Evolutionary conservation across 2,329 filamentous ascomycete species (phyloP).

Genomic region (Fusarium coffeatum): DNA sequence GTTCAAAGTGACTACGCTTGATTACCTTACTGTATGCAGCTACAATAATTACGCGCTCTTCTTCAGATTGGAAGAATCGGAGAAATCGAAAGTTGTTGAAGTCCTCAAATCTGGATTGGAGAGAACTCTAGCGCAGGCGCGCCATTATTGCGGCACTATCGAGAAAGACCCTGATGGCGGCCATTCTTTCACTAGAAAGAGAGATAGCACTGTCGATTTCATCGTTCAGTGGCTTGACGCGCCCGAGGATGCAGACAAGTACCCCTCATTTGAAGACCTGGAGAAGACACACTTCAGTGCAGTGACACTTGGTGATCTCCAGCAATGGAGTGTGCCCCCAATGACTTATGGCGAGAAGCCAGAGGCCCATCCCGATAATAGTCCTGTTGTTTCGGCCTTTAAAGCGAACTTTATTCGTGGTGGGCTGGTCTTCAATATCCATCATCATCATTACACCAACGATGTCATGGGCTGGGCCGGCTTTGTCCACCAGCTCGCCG

Average conservation of each 20-base stretch:
- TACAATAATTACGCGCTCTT: slow-evolving; percentile 57
- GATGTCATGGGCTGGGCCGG: slow-evolving; percentile 57
- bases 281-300: slow-evolving; percentile 52
- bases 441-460: slow-evolving; percentile 57
- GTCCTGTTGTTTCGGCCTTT: slow-evolving; percentile 52
- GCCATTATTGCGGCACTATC: slow-evolving; percentile 55
- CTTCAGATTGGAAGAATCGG: slow-evolving; percentile 51
- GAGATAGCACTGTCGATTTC: slow-evolving; percentile 51
- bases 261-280: slow-evolving; percentile 55
- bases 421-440: slow-evolving; percentile 56
- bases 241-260: slow-evolving; percentile 40
- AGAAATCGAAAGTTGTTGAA: slow-evolving; percentile 43
- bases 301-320: slow-evolving; percentile 49
- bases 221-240: slow-evolving; percentile 54
- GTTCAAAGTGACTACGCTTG: slow-evolving; percentile 53
- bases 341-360: slow-evolving; percentile 56
- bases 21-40: slow-evolving; percentile 49
- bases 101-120: slow-evolving; percentile 53
- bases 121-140: slow-evolving; percentile 51
- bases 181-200: slow-evolving; percentile 53
- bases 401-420: slow-evolving; percentile 57
- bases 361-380: slow-evolving; percentile 51
- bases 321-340: slow-evolving; percentile 50
- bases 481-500: slow-evolving; percentile 55
- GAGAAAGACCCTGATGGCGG: slow-evolving; percentile 53